phyloP scores from a whole-genome alignment of 805 yeast genomes.

The Yamadazyma paraphyllophila region DNA sequence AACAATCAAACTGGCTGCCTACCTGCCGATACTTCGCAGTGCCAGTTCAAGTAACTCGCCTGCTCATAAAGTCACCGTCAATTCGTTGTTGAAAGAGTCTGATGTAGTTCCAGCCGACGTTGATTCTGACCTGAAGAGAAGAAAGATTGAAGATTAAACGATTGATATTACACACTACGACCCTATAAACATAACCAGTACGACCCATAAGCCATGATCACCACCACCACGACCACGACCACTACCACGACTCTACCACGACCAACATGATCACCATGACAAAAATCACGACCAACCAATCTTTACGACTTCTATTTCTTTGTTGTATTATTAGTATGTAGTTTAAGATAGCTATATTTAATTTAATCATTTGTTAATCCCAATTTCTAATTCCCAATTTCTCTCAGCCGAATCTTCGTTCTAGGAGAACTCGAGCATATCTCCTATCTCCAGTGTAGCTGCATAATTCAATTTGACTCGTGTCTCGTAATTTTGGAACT shows the following conservation, averaged over 20 bases:
- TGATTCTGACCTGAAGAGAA: conserved; percentile 4
- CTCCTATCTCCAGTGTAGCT: too few species aligned
- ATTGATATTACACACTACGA: background rate
- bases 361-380: background rate
- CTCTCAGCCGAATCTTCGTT: too few species aligned
- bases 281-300: conserved; percentile 1
- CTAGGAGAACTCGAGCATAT: too few species aligned
- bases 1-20: background rate
- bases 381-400: background rate
- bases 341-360: background rate
- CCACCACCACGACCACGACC: background rate
- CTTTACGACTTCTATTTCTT: conserved; percentile 4
- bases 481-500: too few species aligned
- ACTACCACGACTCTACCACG: too few species aligned
- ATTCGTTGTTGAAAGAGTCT: conserved; percentile 13
- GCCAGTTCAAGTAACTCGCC: conserved; percentile 25
- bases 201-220: background rate
- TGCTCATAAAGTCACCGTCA: conserved; percentile 18
- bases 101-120: background rate
- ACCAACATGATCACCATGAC: too few species aligned
- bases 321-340: conserved; percentile 5
- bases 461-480: too few species aligned
- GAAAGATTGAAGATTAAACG: conserved; percentile 1
- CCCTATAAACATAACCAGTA: background rate
- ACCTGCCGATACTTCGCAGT: conserved; percentile 12